phyloP scores from a whole-genome alignment of 257 asterid species.

The Capsicum rhomboideum region DNA sequence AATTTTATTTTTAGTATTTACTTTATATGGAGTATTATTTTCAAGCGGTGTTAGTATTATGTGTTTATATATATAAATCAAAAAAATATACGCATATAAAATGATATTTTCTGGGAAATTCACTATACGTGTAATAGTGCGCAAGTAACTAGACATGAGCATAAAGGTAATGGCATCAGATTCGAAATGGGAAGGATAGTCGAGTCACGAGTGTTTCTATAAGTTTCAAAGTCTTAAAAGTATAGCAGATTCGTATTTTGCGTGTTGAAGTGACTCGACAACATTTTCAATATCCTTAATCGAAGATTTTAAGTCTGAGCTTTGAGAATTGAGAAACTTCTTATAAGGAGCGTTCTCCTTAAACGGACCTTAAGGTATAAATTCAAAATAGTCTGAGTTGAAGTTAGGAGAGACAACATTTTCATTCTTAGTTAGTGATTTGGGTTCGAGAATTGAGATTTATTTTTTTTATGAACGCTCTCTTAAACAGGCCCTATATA shows the following conservation, averaged over 20 bases:
- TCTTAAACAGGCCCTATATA: neutral
- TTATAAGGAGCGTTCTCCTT: neutral
- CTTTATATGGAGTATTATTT: neutral
- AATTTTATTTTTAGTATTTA: neutral
- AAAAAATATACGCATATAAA: neutral
- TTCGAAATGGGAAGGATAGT: neutral
- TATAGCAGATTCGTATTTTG: neutral
- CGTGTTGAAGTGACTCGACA: neutral
- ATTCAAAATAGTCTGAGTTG: neutral
- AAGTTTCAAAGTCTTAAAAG: neutral
- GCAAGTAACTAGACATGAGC: neutral
- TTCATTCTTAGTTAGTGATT: neutral
- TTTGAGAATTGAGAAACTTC: neutral
- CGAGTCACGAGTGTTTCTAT: neutral
- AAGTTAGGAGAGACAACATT: neutral
- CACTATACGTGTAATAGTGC: neutral
- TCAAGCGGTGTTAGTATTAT: neutral
- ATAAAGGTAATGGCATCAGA: neutral
- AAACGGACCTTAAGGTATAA: neutral
- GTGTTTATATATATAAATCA: neutral
- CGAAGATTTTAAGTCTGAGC: neutral
- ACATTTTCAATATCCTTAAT: neutral
- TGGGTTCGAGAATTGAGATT: neutral
- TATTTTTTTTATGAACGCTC: neutral
- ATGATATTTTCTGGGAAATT: neutral